Percentiles rank a stretch among this genome's conserved stretches.
phyloP scores from a whole-genome alignment of 345 rosid genomes.

The Euphorbia lathyris region DNA sequence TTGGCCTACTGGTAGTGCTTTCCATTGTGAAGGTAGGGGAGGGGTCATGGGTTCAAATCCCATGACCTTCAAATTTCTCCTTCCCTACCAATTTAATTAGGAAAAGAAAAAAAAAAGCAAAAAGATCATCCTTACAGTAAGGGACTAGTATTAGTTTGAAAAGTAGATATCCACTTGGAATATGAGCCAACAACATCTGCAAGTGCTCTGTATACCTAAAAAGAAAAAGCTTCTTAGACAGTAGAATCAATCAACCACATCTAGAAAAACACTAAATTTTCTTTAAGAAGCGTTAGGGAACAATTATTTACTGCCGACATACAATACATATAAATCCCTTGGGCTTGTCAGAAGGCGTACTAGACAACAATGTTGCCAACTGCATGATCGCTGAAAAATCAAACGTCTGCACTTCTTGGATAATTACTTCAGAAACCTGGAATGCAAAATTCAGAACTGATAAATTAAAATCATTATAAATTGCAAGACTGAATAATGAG shows the following conservation, averaged over 20 bases:
- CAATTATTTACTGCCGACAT: constrained; percentile 32
- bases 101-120: constrained; percentile 10
- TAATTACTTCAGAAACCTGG: constrained; percentile 86
- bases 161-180: constrained; percentile 80
- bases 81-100: too few relatives aligned
- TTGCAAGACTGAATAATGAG: constrained; percentile 8
- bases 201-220: constrained; percentile 87
- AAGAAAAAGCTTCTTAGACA: constrained; percentile 20
- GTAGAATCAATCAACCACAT: constrained; percentile 2
- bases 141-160: constrained; percentile 59
- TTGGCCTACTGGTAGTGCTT: too few relatives aligned
- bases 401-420: constrained; percentile 61
- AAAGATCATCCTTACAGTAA: constrained; percentile 58
- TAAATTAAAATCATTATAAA: not conserved
- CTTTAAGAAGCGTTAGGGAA: not conserved
- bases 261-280: not conserved
- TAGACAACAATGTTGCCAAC: constrained; percentile 63
- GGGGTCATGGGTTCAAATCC: too few relatives aligned
- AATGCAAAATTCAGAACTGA: constrained; percentile 7
- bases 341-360: constrained; percentile 50
- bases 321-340: constrained; percentile 83
- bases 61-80: too few relatives aligned
- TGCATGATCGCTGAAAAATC: constrained; percentile 81
- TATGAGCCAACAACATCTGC: constrained; percentile 93
- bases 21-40: too few relatives aligned